Evolutionary conservation across 805 yeast genomes (phyloP).

Genomic region (Starmerella floricola): DNA sequence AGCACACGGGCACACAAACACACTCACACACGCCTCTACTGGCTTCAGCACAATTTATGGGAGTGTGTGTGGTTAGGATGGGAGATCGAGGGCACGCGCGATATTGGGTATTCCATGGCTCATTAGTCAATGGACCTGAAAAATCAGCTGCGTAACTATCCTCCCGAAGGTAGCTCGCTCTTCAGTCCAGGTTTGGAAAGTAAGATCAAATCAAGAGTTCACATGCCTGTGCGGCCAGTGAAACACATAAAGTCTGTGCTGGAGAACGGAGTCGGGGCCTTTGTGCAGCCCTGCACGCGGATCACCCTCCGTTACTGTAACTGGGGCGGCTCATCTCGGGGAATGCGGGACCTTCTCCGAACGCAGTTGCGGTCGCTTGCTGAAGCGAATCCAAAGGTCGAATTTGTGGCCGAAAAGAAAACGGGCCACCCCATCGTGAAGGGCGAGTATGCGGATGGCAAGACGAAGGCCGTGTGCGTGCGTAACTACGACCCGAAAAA

Average conservation of each 20-base stretch:
- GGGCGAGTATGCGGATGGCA: constrained; percentile 45
- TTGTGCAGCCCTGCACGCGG: constrained; percentile 45
- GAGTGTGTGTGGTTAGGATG: background rate
- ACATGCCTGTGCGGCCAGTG: constrained; percentile 22
- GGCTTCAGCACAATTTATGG: too few species aligned
- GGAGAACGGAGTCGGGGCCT: constrained; percentile 29
- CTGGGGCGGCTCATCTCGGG: constrained; percentile 90
- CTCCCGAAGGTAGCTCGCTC: too few species aligned
- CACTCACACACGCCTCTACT: too few species aligned
- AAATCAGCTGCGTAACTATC: background rate
- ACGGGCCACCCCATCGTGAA: constrained; percentile 72
- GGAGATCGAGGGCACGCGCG: background rate
- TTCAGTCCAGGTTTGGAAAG: too few species aligned
- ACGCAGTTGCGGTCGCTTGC: constrained; percentile 47
- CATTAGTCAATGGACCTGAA: background rate
- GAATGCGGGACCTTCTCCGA: constrained; percentile 55
- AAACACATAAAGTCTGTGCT: constrained; percentile 17
- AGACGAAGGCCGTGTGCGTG: constrained; percentile 53
- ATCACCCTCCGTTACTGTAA: constrained; percentile 75
- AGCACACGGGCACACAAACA: too few species aligned
- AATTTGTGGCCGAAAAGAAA: constrained; percentile 56
- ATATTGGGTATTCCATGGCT: background rate
- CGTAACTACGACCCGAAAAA: constrained; percentile 54
- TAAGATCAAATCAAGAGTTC: too few species aligned
- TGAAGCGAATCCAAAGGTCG: constrained; percentile 46